phyloP scores from a whole-genome alignment of 1,284 basidiomycete genomes.

The Malassezia obtusa region DNA sequence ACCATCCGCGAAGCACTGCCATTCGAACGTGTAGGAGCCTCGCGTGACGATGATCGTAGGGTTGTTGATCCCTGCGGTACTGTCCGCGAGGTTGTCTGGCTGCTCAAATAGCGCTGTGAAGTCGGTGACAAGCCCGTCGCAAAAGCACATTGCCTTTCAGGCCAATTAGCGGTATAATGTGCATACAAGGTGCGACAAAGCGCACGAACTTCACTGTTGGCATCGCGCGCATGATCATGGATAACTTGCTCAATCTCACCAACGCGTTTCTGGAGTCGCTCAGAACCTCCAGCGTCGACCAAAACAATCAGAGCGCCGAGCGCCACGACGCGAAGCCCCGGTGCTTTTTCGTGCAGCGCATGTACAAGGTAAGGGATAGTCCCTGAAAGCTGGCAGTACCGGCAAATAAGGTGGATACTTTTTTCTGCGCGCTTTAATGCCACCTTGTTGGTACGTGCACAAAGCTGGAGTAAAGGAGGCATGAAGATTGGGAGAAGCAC shows the following conservation, averaged over 20 bases:
- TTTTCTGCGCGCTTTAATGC: conserved; percentile 51
- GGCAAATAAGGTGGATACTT: conserved; percentile 50
- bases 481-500: conserved; percentile 50
- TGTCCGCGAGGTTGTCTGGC: background rate
- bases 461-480: conserved; percentile 50
- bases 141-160: conserved; percentile 37
- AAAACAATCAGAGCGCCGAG: conserved; percentile 27
- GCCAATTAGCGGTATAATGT: conserved; percentile 49
- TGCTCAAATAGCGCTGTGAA: conserved; percentile 9
- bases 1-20: too few relatives aligned
- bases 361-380: conserved; percentile 48
- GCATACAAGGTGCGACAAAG: conserved; percentile 50
- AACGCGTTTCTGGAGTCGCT: conserved; percentile 35
- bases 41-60: too few relatives aligned
- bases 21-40: too few relatives aligned
- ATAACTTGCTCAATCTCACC: conserved; percentile 49
- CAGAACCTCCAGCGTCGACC: conserved; percentile 41
- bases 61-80: too few relatives aligned
- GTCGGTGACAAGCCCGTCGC: background rate
- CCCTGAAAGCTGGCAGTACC: conserved; percentile 48
- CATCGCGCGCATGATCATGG: conserved; percentile 50
- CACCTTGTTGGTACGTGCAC: conserved; percentile 53
- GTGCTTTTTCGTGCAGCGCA: conserved; percentile 49
- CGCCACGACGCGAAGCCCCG: conserved; percentile 20
- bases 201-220: conserved; percentile 51